These are phyloP conservation scores for Tricholoma saponaceum DNA, from an alignment of 768 basidiomycete genomes.

Conservation along the genomic window DNA sequence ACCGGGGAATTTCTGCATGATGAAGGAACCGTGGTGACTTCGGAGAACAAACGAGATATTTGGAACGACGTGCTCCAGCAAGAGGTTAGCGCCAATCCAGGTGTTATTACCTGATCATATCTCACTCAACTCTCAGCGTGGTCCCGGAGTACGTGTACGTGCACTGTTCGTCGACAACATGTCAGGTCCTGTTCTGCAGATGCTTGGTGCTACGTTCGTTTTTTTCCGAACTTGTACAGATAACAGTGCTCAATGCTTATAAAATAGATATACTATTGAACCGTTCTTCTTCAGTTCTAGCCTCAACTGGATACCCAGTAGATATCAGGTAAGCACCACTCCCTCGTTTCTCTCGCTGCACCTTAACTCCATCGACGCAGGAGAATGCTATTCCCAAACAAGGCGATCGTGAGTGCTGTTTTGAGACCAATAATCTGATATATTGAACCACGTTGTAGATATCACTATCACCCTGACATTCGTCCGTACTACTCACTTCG, in stretches of 20 bases:
- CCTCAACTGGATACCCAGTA: slow-evolving; percentile 65
- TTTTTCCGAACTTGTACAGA: not conserved
- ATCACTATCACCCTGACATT: slow-evolving; percentile 37
- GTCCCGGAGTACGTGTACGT: not conserved
- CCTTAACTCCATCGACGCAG: not conserved
- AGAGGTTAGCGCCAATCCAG: not conserved
- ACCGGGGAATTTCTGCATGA: not conserved
- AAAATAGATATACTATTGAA: slow-evolving; percentile 48
- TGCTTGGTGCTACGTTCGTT: not conserved
- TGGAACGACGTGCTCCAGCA: not conserved
- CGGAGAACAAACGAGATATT: not conserved
- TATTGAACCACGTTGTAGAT: slow-evolving; percentile 15
- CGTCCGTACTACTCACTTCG: slow-evolving; percentile 30
- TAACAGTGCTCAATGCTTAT: not conserved
- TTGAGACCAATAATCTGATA: no score
- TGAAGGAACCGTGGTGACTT: not conserved
- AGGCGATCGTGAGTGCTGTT: not conserved
- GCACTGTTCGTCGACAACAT: not conserved
- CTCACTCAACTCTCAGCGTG: not conserved
- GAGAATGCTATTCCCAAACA: not conserved
- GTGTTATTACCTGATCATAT: not conserved
- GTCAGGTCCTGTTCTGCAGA: not conserved
- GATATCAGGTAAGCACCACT: slow-evolving; percentile 46
- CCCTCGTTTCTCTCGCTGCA: not conserved
- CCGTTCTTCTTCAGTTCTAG: slow-evolving; percentile 68